Conservation (phyloP, 192 early-diverging fungal species). For the Helicostylum pulchrum region DNA sequence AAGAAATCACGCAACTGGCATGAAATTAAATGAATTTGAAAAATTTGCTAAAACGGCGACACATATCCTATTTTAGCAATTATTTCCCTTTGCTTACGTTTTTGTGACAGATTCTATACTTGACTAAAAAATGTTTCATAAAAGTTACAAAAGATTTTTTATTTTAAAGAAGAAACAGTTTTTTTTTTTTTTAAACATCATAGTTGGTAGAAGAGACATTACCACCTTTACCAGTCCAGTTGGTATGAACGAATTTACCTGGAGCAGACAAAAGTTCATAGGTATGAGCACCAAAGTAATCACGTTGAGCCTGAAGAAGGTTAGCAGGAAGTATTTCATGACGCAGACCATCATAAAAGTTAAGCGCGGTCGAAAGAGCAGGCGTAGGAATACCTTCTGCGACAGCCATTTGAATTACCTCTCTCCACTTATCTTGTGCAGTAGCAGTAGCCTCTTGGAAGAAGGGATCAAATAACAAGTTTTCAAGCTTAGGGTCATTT, state of each 20-base stretch:
- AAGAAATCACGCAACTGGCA: neutral
- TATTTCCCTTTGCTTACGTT: too few species aligned
- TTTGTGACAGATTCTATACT: too few species aligned
- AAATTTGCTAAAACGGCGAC: too few species aligned
- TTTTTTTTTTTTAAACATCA: constrained; percentile 56
- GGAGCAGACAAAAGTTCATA: constrained; percentile 81
- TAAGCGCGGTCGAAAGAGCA: constrained; percentile 83
- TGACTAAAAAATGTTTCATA: too few species aligned
- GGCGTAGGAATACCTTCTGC: constrained; percentile 89
- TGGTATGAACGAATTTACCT: constrained; percentile 74
- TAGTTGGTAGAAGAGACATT: constrained; percentile 55
- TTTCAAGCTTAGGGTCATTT: constrained; percentile 81
- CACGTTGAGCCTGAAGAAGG: constrained; percentile 95
- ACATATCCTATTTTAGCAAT: too few species aligned
- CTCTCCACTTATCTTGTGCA: constrained; percentile 84
- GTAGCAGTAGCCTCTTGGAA: constrained; percentile 88
- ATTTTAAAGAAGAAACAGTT: too few species aligned
- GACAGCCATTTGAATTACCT: constrained; percentile 77
- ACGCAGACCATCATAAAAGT: constrained; percentile 98
- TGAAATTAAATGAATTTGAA: too few species aligned
- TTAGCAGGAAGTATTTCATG: constrained; percentile 87
- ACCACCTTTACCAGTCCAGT: constrained; percentile 97
- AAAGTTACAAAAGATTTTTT: too few species aligned
- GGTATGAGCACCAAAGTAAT: constrained; percentile 99
- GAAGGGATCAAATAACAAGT: constrained; percentile 94